A percentile compares a stretch with the other conserved stretches of the same genome.
These are phyloP conservation scores for Blastocrithidia nonstop DNA, from an alignment of 208 protist species.

Conservation along the genomic window DNA sequence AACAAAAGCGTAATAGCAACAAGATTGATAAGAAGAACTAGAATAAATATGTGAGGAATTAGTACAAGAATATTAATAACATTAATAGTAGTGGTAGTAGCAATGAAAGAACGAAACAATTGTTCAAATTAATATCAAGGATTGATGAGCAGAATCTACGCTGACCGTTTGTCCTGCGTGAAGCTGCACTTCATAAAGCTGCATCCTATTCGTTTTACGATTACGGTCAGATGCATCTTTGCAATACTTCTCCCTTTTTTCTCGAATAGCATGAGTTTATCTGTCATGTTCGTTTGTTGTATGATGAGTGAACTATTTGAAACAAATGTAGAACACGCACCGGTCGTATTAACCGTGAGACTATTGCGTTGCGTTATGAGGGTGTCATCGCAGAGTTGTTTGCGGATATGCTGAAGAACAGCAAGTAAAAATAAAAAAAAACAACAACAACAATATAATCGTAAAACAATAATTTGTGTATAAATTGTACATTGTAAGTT, in stretches of 20 bases:
- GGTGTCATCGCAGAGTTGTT: conserved; percentile 50
- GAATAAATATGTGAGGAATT: too few relatives aligned
- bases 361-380: conserved; percentile 22
- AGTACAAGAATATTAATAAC: background rate
- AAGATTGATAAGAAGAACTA: background rate
- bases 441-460: background rate
- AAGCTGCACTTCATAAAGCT: conserved; percentile 15
- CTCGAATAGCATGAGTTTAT: conserved; percentile 15
- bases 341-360: conserved; percentile 26
- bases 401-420: conserved; percentile 1
- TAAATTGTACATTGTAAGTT: background rate
- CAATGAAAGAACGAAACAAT: background rate
- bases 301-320: conserved; percentile 43
- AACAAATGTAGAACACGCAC: conserved; percentile 49
- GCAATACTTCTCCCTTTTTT: background rate
- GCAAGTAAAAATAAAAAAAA: conserved; percentile 4
- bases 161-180: conserved; percentile 27
- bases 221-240: background rate
- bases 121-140: too few relatives aligned
- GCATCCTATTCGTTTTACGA: conserved; percentile 19
- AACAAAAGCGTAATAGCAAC: background rate
- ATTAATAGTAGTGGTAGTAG: background rate
- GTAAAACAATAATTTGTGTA: conserved; percentile 1
- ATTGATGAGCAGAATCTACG: too few relatives aligned
- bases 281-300: conserved; percentile 33